phyloP scores from a whole-genome alignment of 805 yeast species.

The Candida sanyiensis region DNA sequence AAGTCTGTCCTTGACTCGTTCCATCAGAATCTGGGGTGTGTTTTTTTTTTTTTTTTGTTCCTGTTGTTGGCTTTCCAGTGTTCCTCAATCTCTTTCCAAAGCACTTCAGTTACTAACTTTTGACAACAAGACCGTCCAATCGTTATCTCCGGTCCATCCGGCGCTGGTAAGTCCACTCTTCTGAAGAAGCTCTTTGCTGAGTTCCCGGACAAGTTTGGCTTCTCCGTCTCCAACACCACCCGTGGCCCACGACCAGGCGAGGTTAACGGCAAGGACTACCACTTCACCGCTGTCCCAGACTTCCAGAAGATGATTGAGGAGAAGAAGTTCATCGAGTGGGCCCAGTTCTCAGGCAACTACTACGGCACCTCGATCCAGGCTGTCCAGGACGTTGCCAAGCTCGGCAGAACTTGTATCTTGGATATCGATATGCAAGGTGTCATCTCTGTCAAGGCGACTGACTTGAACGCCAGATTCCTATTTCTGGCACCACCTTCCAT shows the following conservation, averaged over 20 bases:
- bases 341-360: constrained; percentile 95
- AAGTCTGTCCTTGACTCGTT: neutral
- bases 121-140: constrained; percentile 65
- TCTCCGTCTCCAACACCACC: constrained; percentile 91
- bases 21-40: neutral
- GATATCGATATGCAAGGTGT: constrained; percentile 99
- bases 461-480: constrained; percentile 76
- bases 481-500: constrained; percentile 92
- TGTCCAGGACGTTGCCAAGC: constrained; percentile 52
- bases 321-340: constrained; percentile 89
- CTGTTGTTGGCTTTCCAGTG: too few relatives aligned
- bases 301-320: constrained; percentile 73
- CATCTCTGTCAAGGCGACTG: constrained; percentile 77
- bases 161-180: constrained; percentile 91
- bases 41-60: too few relatives aligned
- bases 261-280: constrained; percentile 80
- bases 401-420: constrained; percentile 76
- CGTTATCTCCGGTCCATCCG: constrained; percentile 96
- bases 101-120: constrained; percentile 7
- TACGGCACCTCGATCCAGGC: constrained; percentile 91
- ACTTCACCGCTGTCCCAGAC: constrained; percentile 73
- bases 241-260: constrained; percentile 91
- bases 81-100: neutral
- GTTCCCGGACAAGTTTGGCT: constrained; percentile 85
- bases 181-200: constrained; percentile 86